phyloP scores from a whole-genome alignment of 495 filamentous ascomycete genomes.

The Podospora bellae-mahoneyi region DNA sequence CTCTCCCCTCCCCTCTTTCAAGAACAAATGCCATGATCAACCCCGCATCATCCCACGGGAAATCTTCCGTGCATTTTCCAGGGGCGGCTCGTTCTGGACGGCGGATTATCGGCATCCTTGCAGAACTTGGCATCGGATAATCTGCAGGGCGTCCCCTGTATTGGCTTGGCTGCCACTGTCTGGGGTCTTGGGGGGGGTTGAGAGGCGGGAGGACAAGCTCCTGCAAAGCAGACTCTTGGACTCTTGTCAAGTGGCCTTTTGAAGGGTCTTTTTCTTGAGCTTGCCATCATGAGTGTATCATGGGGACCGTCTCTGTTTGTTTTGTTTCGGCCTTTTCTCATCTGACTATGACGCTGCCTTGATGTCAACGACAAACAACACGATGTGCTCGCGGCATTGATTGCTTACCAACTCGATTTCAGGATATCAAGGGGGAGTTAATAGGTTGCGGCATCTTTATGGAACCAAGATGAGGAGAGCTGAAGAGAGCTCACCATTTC shows the following conservation, averaged over 20 bases:
- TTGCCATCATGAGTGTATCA: neutral
- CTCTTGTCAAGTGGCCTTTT: slow-evolving; percentile 3
- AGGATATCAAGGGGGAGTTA: neutral
- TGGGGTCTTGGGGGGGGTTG: neutral
- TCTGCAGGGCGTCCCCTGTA: neutral
- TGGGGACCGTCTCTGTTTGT: neutral
- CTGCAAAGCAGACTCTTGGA: neutral
- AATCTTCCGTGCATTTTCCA: neutral
- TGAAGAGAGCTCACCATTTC: slow-evolving; percentile 18
- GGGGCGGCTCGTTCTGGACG: neutral
- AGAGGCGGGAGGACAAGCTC: slow-evolving; percentile 2
- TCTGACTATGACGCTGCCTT: neutral
- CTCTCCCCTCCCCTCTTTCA: neutral
- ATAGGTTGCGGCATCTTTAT: neutral
- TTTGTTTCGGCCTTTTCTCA: neutral
- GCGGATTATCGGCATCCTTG: neutral
- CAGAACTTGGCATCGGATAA: neutral
- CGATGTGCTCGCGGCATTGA: neutral
- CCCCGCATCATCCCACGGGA: neutral
- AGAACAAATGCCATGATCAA: neutral
- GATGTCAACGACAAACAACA: neutral
- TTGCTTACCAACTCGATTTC: neutral
- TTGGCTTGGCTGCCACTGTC: slow-evolving; percentile 2
- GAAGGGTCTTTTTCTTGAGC: neutral
- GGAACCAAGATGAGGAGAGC: neutral